Percentiles rank a stretch among this genome's conserved stretches.
Conservation (phyloP, 1,284 basidiomycete genomes). For the Anthracocystis walkeri region DNA sequence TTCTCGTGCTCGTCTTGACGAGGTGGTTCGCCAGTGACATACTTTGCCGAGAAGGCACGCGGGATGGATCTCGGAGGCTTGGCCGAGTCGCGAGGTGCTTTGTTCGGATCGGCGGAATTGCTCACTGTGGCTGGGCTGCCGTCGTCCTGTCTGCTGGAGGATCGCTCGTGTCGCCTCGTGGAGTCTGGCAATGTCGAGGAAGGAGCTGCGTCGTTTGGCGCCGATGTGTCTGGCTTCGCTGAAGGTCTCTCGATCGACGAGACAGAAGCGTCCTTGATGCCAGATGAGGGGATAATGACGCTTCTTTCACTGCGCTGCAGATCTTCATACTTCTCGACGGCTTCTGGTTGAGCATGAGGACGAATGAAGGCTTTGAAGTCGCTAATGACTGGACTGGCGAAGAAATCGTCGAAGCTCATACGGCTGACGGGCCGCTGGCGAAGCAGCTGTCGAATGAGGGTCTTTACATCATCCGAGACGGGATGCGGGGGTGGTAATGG, state of each 20-base stretch:
- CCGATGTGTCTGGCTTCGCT: neutral
- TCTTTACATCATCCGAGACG: slow-evolving; percentile 87
- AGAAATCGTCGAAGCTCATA: slow-evolving; percentile 92
- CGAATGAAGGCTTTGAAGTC: slow-evolving; percentile 50
- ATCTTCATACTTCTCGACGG: slow-evolving; percentile 43
- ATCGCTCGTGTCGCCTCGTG: neutral
- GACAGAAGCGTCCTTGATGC: slow-evolving; percentile 25
- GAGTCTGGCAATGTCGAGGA: slow-evolving; percentile 1
- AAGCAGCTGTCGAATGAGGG: slow-evolving; percentile 83
- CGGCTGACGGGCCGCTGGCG: slow-evolving; percentile 87
- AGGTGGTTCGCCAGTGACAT: slow-evolving; percentile 45
- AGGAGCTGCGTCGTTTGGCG: neutral
- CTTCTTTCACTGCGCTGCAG: slow-evolving; percentile 42
- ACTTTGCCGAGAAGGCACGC: slow-evolving; percentile 46
- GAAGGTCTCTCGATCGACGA: slow-evolving; percentile 10
- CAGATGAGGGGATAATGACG: slow-evolving; percentile 37
- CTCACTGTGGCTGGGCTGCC: neutral
- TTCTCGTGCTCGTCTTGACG: slow-evolving; percentile 21
- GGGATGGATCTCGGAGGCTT: slow-evolving; percentile 24
- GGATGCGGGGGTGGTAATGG: slow-evolving; percentile 60
- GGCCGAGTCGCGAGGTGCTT: slow-evolving; percentile 2
- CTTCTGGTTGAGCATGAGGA: slow-evolving; percentile 39
- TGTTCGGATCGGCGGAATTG: neutral
- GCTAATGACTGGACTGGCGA: slow-evolving; percentile 72
- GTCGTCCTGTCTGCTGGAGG: slow-evolving; percentile 4